Conservation (phyloP, 1,284 basidiomycete genomes). For the Tremellales sp. region DNA sequence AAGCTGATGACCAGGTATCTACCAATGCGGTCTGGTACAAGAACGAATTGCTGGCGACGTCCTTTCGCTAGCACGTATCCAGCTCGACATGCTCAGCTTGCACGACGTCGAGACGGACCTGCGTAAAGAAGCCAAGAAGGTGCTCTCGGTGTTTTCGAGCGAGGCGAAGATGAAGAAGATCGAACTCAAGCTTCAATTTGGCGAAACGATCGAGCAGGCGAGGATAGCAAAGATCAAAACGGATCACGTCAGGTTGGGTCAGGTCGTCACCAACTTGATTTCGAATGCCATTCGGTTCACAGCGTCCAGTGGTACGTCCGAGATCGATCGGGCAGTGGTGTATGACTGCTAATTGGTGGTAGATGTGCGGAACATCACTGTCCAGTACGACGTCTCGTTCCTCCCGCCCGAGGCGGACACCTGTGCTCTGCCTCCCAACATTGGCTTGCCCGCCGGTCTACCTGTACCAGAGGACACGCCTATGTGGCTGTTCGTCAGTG, state of each 20-base stretch:
- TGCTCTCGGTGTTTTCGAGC: conserved; percentile 32
- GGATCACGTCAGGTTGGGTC: conserved; percentile 45
- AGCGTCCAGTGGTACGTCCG: conserved; percentile 12
- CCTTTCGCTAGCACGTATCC: conserved; percentile 48
- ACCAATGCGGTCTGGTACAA: conserved; percentile 47
- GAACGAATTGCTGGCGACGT: conserved; percentile 50
- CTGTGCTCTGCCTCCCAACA: conserved; percentile 25
- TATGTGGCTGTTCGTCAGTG: conserved; percentile 39
- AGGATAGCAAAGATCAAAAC: conserved; percentile 34
- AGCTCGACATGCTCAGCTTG: conserved; percentile 42
- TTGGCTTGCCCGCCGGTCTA: conserved; percentile 8
- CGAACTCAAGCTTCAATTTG: conserved; percentile 29
- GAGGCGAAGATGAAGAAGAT: conserved; percentile 41
- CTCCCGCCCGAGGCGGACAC: conserved; percentile 28
- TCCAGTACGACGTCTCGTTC: conserved; percentile 37
- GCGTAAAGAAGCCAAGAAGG: conserved; percentile 40
- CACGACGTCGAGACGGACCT: conserved; percentile 45
- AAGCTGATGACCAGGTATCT: conserved; percentile 18
- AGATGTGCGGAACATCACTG: conserved; percentile 29
- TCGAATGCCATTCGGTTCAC: conserved; percentile 41
- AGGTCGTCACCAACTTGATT: conserved; percentile 41
- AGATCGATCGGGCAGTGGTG: no score
- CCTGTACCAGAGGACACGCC: conserved; percentile 32
- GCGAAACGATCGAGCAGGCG: conserved; percentile 22
- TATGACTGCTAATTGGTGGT: not conserved